Evolutionary conservation across 495 filamentous ascomycete genomes (phyloP), one percentile per base, ranked within the genome.

Genomic region (Friedmanniomyces endolithicus): DNA sequence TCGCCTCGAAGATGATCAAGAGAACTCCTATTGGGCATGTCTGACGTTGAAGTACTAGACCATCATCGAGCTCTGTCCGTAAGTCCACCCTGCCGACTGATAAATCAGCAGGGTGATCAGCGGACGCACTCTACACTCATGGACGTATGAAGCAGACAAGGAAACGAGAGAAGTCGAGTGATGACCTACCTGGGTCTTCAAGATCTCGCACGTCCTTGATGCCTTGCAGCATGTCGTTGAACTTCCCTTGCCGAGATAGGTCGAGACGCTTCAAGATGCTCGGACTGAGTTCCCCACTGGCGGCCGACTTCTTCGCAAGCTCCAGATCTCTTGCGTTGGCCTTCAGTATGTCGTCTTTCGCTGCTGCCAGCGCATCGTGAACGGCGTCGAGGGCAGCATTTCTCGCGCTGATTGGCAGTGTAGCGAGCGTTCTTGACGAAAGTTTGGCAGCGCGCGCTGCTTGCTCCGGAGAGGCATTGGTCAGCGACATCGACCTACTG

Each of bases 1-100:
- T 85, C 22, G 94, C 94, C 70, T 98, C 92, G 64, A 98, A 98
- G 56, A 98, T 97, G 61, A 97, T 94, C 47, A 98, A 75, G 23
- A 99, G 78, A 20, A 96, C 90, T 46, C 92, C 92, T 59, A 99
- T 97, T 1, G 92, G 92, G 64, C 87, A 96, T 25, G 87, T 86
- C 22, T 94, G 81, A 63, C 88, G 81, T 64, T 94, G 85, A 37
- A 97, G 77, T 25, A 80, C 77, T 41, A 99, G 76, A 24, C 81
- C 87, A 61, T 95, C 85, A 68, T 97, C 92, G n/a, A 99, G 76
- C 23, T 80, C 78, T 34, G 88, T 99, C 52, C 83, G 81, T 55
- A 94, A 67, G 12, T 83, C 90, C 43, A 88, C 77, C 67, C 84
- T 86, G 63, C 90, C 90, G 61, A 97, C 92, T 46, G 45, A 27